Conservation (phyloP, 345 rosid species). For the Schrenkiella parvula region DNA sequence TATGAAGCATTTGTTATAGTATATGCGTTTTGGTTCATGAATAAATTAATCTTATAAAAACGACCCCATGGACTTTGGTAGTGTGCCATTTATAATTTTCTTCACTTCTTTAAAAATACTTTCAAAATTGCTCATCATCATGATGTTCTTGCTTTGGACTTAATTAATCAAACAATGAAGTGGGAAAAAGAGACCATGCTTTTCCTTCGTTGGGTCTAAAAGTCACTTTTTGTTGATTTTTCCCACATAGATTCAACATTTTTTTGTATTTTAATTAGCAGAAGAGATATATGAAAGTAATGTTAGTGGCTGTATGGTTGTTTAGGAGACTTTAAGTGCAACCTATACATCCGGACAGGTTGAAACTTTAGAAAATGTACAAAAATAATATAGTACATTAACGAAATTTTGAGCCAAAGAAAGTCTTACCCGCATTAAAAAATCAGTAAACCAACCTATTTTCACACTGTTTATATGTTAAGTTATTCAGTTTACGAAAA, state of each 20-base stretch:
- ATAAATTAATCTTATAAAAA: constrained; percentile 2
- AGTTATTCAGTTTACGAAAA: not conserved
- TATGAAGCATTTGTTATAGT: not conserved
- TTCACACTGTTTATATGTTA: not conserved
- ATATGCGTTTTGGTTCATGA: not conserved
- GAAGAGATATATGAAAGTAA: not conserved
- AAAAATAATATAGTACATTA: not conserved
- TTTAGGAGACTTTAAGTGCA: not conserved
- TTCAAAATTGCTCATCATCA: constrained; percentile 21
- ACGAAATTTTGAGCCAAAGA: not conserved
- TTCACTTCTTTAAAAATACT: constrained; percentile 18
- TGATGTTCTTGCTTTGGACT: constrained; percentile 25
- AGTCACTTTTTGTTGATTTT: constrained; percentile 33
- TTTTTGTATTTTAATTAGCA: not conserved
- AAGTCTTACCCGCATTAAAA: not conserved
- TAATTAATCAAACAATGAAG: constrained; percentile 24
- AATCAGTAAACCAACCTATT: not conserved
- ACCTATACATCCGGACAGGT: not conserved
- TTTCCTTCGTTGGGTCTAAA: constrained; percentile 28
- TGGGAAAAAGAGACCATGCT: constrained; percentile 22
- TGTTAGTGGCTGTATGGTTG: not conserved
- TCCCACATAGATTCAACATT: not conserved
- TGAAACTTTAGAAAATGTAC: not conserved
- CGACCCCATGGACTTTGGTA: constrained; percentile 18
- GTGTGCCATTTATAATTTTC: constrained; percentile 9